Evolutionary conservation across 371 early-diverging fungal species (phyloP), one percentile per base, ranked within the genome.

Genomic region (Syncephalastrum racemosum): DNA sequence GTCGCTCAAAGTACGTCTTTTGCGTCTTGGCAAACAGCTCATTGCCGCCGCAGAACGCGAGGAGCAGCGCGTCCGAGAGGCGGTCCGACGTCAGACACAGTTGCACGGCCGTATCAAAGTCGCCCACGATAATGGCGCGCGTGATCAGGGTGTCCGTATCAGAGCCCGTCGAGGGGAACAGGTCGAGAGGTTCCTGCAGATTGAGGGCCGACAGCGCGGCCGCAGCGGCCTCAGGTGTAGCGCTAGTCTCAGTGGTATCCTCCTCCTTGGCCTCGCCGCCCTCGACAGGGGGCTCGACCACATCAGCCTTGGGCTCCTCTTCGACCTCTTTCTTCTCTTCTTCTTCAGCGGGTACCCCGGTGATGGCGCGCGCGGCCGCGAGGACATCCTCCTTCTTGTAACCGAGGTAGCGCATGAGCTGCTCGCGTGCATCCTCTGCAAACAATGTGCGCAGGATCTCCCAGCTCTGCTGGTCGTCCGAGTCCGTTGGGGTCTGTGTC

Each of bases 21-120:
- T 91, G 93, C 0, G 94, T 92, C 20, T 89, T 85, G 14, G 71
- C 68, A 39, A 95, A 73, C 23, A 97, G 77, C 24, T 96, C 98
- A 2, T 83, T 70, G 5, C 93, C 91, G 19, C 96, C 94, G 59
- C 90, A 90, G 36, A 90, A 83, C 13, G 96, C 95, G 56, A 99
- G 78, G 58, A 95, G 73, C 27, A 99, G 72, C 0, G 97, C 99
- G 65, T 99, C 99, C 0, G 97, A 87, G 50, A 90, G 84, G 27
- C 91, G 83, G 46, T 92, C 82, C 5, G 87, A 74, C 20, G 85
- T 81, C 36, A 99, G 73, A 62, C 96, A 97, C 18, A 91, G 73
- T 23, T 87, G 73, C 12, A 96, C 95, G 16, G 96, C 97, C 1
- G 90, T 81, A 60, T 90, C 90, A 67, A 94, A 95, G 69, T 96